Base-by-base conservation (phyloP, 2,329 filamentous ascomycete genomes). In the Fusarium sp. region DNA sequence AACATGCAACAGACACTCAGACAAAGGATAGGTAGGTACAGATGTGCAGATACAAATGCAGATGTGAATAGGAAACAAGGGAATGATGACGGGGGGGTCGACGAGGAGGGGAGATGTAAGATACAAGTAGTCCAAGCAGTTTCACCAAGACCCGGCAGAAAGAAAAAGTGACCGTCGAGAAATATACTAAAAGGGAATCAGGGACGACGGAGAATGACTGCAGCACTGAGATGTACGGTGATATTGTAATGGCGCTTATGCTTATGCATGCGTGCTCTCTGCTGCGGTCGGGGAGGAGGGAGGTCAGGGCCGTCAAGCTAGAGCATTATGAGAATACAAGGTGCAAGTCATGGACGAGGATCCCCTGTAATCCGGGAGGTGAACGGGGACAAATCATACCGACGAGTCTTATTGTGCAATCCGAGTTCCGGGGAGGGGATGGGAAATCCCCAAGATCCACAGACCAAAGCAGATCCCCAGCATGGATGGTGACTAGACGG, bases 121-220 rank as follows among this genome's bases (percentile, higher is more conserved):
- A 67, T 74, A 74, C 47, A 72, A 72, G 65, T 71, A 73, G 57
- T 62, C 38, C 45, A 30, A 44, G 44, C 33, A 47, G 55, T 37
- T 37, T 33, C 28, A 54, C 51, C 47, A 63, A 62, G 51, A 47
- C 20, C 57, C 55, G 64, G 67, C 45, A 69, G 57, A 69, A 66
- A 60, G 54, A 57, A 60, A 56, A 37, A 46, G 46, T 31, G 42
- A 50, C 28, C 9, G 30, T 34, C 57, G 30, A 46, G 49, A 40
- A 59, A 56, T 36, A 53, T 55, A 16, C 50, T 55, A n/a, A 57
- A 69, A 15, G 65, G 65, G 60, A 23, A 62, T 2, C 28, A 45
- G 26, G 36, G 33, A 42, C 20, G 26, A 41, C 31, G 33, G 18
- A 42, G 30, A 41, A 33, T 20, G 50, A 62, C 36, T 34, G 16